Evolutionary conservation across 192 early-diverging fungal genomes (phyloP).

Genomic region (Globomyces pollinis-pini): DNA sequence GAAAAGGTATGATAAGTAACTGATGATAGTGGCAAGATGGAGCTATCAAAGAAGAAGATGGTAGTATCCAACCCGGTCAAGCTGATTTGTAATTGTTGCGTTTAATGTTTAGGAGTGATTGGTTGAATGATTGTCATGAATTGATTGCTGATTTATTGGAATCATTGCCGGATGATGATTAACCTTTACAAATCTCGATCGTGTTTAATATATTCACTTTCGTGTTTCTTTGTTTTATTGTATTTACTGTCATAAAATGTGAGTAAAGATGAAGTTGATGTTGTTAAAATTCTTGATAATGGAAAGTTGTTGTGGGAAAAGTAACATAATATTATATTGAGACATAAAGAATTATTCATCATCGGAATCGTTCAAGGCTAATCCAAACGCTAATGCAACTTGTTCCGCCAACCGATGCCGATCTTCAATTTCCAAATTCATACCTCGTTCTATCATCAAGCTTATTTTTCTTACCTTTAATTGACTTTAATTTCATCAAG

Average conservation of each 20-base stretch:
- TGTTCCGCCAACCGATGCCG: slow-evolving; percentile 1
- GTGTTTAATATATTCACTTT: background rate
- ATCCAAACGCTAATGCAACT: slow-evolving; percentile 2
- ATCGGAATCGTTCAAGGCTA: background rate
- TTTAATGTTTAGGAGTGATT: background rate
- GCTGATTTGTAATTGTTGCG: background rate
- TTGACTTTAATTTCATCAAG: background rate
- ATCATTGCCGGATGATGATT: background rate
- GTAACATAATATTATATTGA: too few species aligned
- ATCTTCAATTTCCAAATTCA: background rate
- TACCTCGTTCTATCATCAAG: background rate
- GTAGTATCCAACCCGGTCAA: slow-evolving; percentile 10
- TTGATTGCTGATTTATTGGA: slow-evolving; percentile 1
- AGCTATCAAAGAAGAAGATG: slow-evolving; percentile 1
- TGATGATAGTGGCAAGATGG: slow-evolving; percentile 10
- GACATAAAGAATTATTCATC: too few species aligned
- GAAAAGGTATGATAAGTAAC: background rate
- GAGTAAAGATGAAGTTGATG: too few species aligned
- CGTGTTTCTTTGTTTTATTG: background rate
- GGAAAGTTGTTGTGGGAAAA: too few species aligned
- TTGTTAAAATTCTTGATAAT: too few species aligned
- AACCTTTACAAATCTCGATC: background rate
- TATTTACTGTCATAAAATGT: too few species aligned
- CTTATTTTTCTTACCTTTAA: background rate
- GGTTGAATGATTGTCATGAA: slow-evolving; percentile 5